Base-by-base conservation (phyloP, 148 eudicot species). In the Hydrangea macrophylla region DNA sequence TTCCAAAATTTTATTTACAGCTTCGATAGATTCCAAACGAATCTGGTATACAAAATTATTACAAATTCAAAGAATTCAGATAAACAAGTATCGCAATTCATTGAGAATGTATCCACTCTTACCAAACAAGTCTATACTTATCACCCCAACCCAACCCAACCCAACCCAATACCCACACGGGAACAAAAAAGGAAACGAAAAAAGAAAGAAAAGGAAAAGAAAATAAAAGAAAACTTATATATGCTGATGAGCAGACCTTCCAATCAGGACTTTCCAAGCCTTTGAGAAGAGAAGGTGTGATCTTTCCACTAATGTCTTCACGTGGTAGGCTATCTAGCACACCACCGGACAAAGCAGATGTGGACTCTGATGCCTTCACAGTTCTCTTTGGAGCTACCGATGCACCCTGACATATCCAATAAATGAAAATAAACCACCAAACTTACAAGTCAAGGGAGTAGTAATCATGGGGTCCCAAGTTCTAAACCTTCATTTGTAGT, bases 221-320 rank as follows among this genome's bases (percentile, higher is more conserved):
- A n/a, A n/a, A n/a, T n/a, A 60, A 17, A n/a, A 15, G 35, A 3
- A 15, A 56, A 45, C 24, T 31, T n/a, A 5, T 55, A 42, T 17
- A 63, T 26, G 54, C 2, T 5, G 20, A 74, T 10, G 58, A 67
- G 15, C 61, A 58, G 62, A 94, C 99, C 99, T 90, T 94, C 99
- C 99, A 94, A 67, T 94, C 99, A 58, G 99, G 75, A 79, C 97
- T 90, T 77, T 94, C 99, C 48, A 94, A 83, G 64, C 92, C 88
- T 76, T 94, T 94, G 24, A 94, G 79, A 77, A 94, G 70, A 39
- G 82, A 60, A 30, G 99, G 88, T 27, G 99, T 90, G 35, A 90
- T 77, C 80, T 85, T 94, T 73, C 88, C 88, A 82, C 99, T 90
- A 55, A 94, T 88, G 75, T 94, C 99, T 87, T 94, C 99, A 22